Evolutionary conservation across 192 early-diverging fungal species (phyloP).

Genomic region (Linnemannia elongata): DNA sequence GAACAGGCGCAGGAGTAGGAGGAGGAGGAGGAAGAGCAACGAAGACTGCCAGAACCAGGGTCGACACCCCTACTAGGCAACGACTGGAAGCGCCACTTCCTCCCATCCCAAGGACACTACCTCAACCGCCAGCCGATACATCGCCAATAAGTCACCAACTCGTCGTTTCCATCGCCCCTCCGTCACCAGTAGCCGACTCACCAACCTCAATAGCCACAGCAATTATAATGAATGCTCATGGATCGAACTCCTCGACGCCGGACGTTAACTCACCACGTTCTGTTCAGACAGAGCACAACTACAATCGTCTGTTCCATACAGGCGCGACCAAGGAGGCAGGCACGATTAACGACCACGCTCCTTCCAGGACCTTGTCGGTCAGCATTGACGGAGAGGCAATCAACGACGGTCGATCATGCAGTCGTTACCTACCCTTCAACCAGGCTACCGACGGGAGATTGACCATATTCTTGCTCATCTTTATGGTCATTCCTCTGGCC

Average conservation of each 20-base stretch:
- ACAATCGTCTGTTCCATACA: background rate
- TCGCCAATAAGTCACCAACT: conserved; percentile 6
- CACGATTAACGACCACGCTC: background rate
- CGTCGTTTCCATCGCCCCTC: background rate
- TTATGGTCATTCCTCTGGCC: conserved; percentile 21
- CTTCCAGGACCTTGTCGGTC: background rate
- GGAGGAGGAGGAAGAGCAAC: background rate
- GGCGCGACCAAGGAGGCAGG: background rate
- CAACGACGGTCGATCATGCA: conserved; percentile 22
- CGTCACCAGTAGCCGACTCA: background rate
- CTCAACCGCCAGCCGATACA: background rate
- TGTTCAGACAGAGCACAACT: background rate
- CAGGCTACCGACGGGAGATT: conserved; percentile 39
- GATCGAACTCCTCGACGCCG: background rate
- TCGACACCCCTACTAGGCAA: background rate
- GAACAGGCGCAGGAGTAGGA: background rate
- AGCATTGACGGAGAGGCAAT: background rate
- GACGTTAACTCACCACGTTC: background rate
- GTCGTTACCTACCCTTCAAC: conserved; percentile 45
- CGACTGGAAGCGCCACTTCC: conserved; percentile 3
- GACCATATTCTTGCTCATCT: conserved; percentile 27
- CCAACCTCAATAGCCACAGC: background rate
- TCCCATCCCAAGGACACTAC: background rate
- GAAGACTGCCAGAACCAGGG: background rate
- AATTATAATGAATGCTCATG: background rate